Percentiles rank a stretch among this genome's conserved stretches.
Conservation (phyloP, 139 green algal genomes). For the Chlorella sorokiniana region DNA sequence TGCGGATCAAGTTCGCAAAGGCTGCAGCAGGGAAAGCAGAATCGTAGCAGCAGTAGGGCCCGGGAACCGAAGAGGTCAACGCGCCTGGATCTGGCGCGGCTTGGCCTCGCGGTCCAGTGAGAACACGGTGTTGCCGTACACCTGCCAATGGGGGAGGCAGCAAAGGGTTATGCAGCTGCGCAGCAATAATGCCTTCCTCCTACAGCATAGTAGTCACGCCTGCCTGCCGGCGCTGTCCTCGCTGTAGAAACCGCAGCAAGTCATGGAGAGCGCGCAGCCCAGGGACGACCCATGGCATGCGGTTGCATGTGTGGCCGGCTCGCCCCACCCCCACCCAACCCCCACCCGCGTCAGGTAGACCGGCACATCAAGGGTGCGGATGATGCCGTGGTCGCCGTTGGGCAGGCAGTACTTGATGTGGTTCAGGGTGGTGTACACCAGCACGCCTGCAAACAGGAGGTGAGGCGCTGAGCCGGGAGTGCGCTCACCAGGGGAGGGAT, state of each 20-base stretch:
- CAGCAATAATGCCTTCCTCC: too few relatives aligned
- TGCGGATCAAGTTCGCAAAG: too few relatives aligned
- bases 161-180: neutral
- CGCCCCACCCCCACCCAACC: neutral
- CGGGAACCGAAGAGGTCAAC: too few relatives aligned
- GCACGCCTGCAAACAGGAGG: constrained; percentile 67
- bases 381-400: constrained; percentile 97
- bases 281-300: too few relatives aligned
- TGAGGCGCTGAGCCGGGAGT: neutral
- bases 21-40: too few relatives aligned
- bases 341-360: constrained; percentile 90
- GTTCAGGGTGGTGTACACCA: constrained; percentile 99
- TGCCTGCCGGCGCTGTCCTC: too few relatives aligned
- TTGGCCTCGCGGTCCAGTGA: constrained; percentile 97
- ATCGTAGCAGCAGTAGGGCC: too few relatives aligned
- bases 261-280: too few relatives aligned
- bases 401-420: constrained; percentile 99
- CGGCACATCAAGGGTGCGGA: constrained; percentile 95
- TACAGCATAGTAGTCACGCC: too few relatives aligned
- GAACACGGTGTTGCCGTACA: constrained; percentile 78
- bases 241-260: too few relatives aligned
- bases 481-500: neutral
- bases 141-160: constrained; percentile 1
- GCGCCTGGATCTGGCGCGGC: constrained; percentile 82
- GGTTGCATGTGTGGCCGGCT: too few relatives aligned